Evolutionary conservation across 257 asterid species (phyloP), one percentile per base, ranked within the genome.

Genomic region (Solanum neorickii): DNA sequence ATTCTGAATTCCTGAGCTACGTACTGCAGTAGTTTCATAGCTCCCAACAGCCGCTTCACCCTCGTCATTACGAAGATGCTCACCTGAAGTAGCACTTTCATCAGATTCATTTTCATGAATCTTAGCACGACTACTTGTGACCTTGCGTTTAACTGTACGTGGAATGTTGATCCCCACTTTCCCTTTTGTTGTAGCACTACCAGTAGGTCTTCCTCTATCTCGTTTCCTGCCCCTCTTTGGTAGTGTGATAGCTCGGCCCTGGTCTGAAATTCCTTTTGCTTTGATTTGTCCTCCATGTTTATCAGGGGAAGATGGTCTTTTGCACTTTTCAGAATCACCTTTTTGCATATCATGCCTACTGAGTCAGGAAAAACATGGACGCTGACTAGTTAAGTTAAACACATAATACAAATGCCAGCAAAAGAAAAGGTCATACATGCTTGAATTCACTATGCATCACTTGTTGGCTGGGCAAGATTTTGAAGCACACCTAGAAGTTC

Each of bases 91-190:
- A 76, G 89, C 89, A 87, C 46, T 86, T 66, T 92, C 87, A 89
- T 93, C 97, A 21, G 97, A 93, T 90, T 93, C 95, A 82, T 88
- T 84, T 86, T 91, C 98, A 85, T 44, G 25, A 80, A 96, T 93
- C 91, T 93, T 95, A 80, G 95, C 96, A 27, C 94, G 92, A 85
- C 90, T 94, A 89, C 90, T 91, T 66, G 92, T 93, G 5, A 52
- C 86, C 68, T 94, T 93, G 47, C 93, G 86, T 84, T 94, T 90
- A 44, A 89, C 87, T 88, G 94, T 93, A 66, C 92, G 90, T 25
- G 95, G 90, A 74, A 78, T 90, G 47, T 86, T 91, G 86, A 90
- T 87, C 44, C 49, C 89, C 56, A 92, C 46, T 88, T 91, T 91
- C 91, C 87, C 92, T 87, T 83, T 88, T 80, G 41, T 86, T 14